A percentile compares a stretch with the other conserved stretches of the same genome.
Conservation (phyloP, 169 alveolate genomes). For the Cystoisospora suis region DNA sequence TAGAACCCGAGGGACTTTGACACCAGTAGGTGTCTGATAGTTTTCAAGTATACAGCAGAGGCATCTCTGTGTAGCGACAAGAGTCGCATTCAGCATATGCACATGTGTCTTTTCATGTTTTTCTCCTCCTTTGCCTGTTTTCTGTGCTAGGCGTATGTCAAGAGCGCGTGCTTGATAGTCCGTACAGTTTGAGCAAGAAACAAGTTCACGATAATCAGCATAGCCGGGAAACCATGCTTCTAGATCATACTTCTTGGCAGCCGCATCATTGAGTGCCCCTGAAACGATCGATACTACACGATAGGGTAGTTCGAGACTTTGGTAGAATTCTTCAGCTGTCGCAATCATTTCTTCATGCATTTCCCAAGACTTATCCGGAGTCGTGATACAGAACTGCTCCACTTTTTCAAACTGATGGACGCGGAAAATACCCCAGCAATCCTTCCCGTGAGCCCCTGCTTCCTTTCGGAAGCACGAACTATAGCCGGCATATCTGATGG, state of each 20-base stretch:
- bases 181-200: constrained; percentile 98
- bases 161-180: constrained; percentile 92
- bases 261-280: constrained; percentile 99
- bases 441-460: constrained; percentile 99
- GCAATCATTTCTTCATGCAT: constrained; percentile 94
- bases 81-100: constrained; percentile 98
- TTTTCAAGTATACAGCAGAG: constrained; percentile 74
- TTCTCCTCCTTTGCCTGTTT: constrained; percentile 18
- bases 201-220: constrained; percentile 95
- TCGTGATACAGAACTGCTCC: constrained; percentile 95
- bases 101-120: constrained; percentile 61
- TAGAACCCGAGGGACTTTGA: constrained; percentile 67
- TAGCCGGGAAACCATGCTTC: constrained; percentile 99
- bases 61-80: constrained; percentile 98
- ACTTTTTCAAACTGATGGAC: constrained; percentile 99
- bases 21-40: constrained; percentile 68
- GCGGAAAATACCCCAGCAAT: constrained; percentile 98
- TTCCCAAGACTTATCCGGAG: constrained; percentile 86
- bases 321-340: constrained; percentile 95
- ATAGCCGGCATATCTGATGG: constrained; percentile 93
- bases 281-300: constrained; percentile 96
- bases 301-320: constrained; percentile 94
- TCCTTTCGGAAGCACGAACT: constrained; percentile 99
- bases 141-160: constrained; percentile 61
- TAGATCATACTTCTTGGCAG: constrained; percentile 98